Base-by-base conservation (phyloP, 2,329 filamentous ascomycete species). In the Lizonia empirigonia region DNA sequence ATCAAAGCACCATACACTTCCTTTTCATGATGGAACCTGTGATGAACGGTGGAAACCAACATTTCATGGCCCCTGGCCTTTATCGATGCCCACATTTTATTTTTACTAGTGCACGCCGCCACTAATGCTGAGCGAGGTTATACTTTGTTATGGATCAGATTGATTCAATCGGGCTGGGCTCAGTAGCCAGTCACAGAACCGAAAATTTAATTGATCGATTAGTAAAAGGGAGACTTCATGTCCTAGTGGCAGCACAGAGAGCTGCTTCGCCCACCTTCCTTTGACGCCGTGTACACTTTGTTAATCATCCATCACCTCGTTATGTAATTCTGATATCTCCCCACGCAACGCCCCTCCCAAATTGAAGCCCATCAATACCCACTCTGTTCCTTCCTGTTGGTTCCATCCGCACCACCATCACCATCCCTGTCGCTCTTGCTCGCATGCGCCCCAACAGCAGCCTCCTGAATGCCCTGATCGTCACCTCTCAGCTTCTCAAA, bases 401-500 rank as follows among this genome's bases (percentile, higher is more conserved):
- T 63, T 0, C 58, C 62, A 9, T 58, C 64, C 8, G 55, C 64
- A 2, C 62, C 64, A 13, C 57, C 68, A 15, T 62, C 70, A 22
- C 32, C 32, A 15, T 56, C 64, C 22, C 62, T 70, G n/a, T 64
- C 63, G 19, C 68, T 63, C 8, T 59, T 60, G 7, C 59, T 71
- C 19, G 57, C 57, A 44, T 63, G 64, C 4, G 68, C 69, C 4
- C 59, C 64, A 5, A 62, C 70, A 46, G 63, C 67, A 20, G 71
- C 72, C 5, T 69, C 70, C 58, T 66, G 60, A 22, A 91, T 90
- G 0, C 80, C 89, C 62, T 88, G 78, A 35, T 91, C 89, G 73
- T 97, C 94, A 51, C 94, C 94, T 57, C 94, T 83, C 62, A 99
- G 76, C 77, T 94, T 93, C 42, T 93, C 93, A 81, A 99, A 99